Evolutionary conservation across 192 early-diverging fungal genomes (phyloP), one percentile per base, ranked within the genome.

Genomic region (Coemansia sp.): DNA sequence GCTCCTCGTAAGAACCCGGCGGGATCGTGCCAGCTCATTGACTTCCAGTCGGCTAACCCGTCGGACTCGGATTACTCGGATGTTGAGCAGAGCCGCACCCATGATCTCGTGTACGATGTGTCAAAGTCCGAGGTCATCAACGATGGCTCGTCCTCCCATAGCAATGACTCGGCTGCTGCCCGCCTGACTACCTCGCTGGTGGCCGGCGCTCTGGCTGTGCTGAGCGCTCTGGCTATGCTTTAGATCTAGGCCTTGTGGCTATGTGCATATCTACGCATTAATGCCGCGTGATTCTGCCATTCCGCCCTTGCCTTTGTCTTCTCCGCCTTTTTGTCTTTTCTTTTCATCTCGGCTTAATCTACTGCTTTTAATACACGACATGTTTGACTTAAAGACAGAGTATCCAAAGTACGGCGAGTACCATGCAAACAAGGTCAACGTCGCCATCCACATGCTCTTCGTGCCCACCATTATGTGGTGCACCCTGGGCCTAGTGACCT

Each of bases 391-490:
- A 66, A 87, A 89, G 64, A 68, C 87, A 62, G 91, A 97, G 77
- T 86, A 94, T 37, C 68, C 88, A 13, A 82, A 86, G 64, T 95
- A 95, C 70, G 93, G 90, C 59, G 84, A 88, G 66, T 92, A 93
- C 84, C 88, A 93, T 72, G 76, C 88, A 78, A 91, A 92, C 85
- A 74, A 74, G 42, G 75, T 85, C 68, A 95, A 97, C 82, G 80
- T 94, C 28, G 64, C 80, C 20, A 91, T 94, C 64, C 94, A 97
- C 77, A 82, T 94, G 69, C 76, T 94, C 3, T 98, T 90, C 74
- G 94, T 99, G 31, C 96, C 96, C 6, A 86, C 88, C 53, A 93
- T 98, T 69, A 79, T 94, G 38, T 96, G 92, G 91, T 87, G 91
- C 33, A 74, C 78, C 6, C 68, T 92, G 21, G 91, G 93, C 9